Evolutionary conservation across 805 yeast genomes (phyloP).

Genomic region (Cyberlindnera galapagoensis): DNA sequence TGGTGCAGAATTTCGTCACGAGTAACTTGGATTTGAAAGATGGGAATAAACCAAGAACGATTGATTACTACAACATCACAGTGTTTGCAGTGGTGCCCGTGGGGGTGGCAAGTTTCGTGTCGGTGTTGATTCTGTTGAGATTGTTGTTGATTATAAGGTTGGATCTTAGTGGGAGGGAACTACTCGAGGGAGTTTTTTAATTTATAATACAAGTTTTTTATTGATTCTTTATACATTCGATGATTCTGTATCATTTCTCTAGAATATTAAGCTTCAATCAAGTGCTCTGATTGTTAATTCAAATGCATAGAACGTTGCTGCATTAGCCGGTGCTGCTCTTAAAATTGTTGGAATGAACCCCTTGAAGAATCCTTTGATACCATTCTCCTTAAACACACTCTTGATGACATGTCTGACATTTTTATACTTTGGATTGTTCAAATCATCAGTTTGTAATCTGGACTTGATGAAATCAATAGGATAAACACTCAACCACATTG

Average conservation of each 20-base stretch:
- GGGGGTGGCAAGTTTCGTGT: slow-evolving; percentile 87
- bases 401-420: slow-evolving; percentile 54
- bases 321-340: slow-evolving; percentile 98
- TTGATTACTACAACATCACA: slow-evolving; percentile 80
- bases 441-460: slow-evolving; percentile 70
- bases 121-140: slow-evolving; percentile 81
- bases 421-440: slow-evolving; percentile 51
- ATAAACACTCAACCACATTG: slow-evolving; percentile 77
- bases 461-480: slow-evolving; percentile 93
- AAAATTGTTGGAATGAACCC: slow-evolving; percentile 90
- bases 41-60: slow-evolving; percentile 43
- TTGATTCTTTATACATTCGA: too few species aligned
- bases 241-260: too few species aligned
- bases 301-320: slow-evolving; percentile 91
- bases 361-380: slow-evolving; percentile 73
- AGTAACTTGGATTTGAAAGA: slow-evolving; percentile 50
- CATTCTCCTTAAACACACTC: slow-evolving; percentile 48
- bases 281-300: slow-evolving; percentile 76
- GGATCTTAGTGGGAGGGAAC: slow-evolving; percentile 35
- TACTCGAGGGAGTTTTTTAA: slow-evolving; percentile 6
- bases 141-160: slow-evolving; percentile 68
- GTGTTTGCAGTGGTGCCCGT: slow-evolving; percentile 98
- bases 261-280: not conserved
- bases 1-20: slow-evolving; percentile 82
- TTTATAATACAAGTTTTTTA: too few species aligned